Evolutionary conservation across 148 eudicot genomes (phyloP).

Genomic region (Rhododendron kiyosumense): DNA sequence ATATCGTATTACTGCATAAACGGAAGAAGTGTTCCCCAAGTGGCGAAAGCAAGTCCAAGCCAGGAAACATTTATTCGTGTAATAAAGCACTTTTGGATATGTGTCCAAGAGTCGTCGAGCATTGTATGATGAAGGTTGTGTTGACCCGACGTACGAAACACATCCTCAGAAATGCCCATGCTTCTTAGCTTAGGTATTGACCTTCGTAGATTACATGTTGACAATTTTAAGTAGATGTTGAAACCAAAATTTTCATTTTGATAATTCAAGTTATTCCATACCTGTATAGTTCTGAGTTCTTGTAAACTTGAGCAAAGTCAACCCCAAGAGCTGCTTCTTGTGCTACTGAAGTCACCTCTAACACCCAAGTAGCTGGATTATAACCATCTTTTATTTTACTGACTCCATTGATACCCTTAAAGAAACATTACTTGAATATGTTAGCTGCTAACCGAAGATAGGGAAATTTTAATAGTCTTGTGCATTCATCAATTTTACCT

Average conservation of each 20-base stretch:
- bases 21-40: neutral
- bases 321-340: constrained; percentile 51
- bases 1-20: neutral
- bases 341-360: constrained; percentile 35
- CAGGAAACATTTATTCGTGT: neutral
- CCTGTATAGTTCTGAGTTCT: constrained; percentile 48
- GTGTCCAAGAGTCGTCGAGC: neutral
- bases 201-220: neutral
- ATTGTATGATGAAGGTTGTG: neutral
- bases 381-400: neutral
- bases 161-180: neutral
- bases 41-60: neutral
- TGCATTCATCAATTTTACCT: neutral
- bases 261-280: neutral
- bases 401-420: neutral
- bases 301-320: constrained; percentile 48
- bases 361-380: neutral
- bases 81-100: neutral
- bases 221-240: neutral
- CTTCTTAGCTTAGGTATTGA: neutral
- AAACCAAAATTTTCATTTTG: neutral
- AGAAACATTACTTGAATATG: neutral
- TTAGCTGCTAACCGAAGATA: neutral
- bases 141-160: too few species aligned
- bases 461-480: neutral